Percentiles rank a stretch among this genome's conserved stretches.
Conservation (phyloP, 2,329 filamentous ascomycete species). For the Madurella mycetomatis region DNA sequence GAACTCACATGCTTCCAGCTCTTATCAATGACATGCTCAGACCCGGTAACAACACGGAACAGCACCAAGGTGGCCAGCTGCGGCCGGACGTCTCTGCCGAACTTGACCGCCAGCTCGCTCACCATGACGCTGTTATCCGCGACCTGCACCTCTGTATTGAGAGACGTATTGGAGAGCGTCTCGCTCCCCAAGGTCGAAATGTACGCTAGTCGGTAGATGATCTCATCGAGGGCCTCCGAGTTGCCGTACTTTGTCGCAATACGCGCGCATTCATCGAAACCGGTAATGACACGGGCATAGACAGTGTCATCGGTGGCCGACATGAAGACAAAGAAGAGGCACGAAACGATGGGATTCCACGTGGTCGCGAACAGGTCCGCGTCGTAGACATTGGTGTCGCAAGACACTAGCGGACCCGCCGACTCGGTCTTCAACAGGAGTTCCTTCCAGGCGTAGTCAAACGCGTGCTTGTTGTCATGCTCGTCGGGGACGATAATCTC, state of each 20-base stretch:
- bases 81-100: constrained; percentile 88
- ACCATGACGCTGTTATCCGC: constrained; percentile 96
- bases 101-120: constrained; percentile 92
- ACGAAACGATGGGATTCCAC: constrained; percentile 92
- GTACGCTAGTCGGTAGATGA: constrained; percentile 81
- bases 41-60: constrained; percentile 84
- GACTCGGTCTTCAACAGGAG: constrained; percentile 78
- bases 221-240: constrained; percentile 84
- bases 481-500: constrained; percentile 97
- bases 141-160: constrained; percentile 94
- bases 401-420: constrained; percentile 68
- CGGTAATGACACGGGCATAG: constrained; percentile 86
- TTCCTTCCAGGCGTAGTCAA: constrained; percentile 97
- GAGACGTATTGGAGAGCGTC: constrained; percentile 69
- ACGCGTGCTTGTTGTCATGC: constrained; percentile 93
- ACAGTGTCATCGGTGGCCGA: constrained; percentile 95
- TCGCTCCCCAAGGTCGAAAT: constrained; percentile 85
- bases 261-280: constrained; percentile 92
- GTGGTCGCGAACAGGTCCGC: constrained; percentile 96
- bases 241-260: constrained; percentile 83
- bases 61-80: constrained; percentile 93
- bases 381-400: constrained; percentile 91
- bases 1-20: constrained; percentile 73
- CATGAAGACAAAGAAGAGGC: constrained; percentile 97
- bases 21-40: constrained; percentile 68